These are phyloP conservation scores for Microcyclosporella mali DNA, from an alignment of 2,329 filamentous ascomycete species.

Conservation along the genomic window DNA sequence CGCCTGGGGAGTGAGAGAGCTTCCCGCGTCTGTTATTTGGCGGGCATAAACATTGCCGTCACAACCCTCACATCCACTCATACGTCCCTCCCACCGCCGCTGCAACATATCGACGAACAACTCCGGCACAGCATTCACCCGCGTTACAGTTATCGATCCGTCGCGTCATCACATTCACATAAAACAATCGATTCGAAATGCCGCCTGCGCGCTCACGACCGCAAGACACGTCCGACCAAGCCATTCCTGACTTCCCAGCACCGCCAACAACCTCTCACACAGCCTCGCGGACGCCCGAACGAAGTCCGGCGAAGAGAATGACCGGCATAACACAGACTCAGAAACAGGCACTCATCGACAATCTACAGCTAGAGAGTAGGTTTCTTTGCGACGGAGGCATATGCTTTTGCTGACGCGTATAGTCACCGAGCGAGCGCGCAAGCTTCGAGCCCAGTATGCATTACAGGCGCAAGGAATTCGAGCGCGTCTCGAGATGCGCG, in stretches of 20 bases:
- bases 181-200: background rate
- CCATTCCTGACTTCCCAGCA: constrained; percentile 9
- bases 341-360: constrained; percentile 83
- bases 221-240: constrained; percentile 8
- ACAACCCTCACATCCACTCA: too few relatives aligned
- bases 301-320: constrained; percentile 19
- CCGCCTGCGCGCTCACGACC: background rate
- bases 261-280: constrained; percentile 6
- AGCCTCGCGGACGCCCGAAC: constrained; percentile 16
- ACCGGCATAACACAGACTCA: constrained; percentile 46
- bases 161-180: background rate
- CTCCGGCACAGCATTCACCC: background rate
- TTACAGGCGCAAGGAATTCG: constrained; percentile 80
- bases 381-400: background rate
- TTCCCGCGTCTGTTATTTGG: background rate
- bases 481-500: constrained; percentile 81
- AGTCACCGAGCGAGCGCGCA: constrained; percentile 85
- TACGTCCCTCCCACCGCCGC: too few relatives aligned
- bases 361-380: constrained; percentile 82
- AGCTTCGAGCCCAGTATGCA: constrained; percentile 81
- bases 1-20: too few relatives aligned
- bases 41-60: too few relatives aligned
- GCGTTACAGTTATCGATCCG: background rate
- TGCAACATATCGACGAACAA: background rate
- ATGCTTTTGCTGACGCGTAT: constrained; percentile 17